Base-by-base conservation (phyloP, 2,329 filamentous ascomycete genomes). In the Didymella pomorum region DNA sequence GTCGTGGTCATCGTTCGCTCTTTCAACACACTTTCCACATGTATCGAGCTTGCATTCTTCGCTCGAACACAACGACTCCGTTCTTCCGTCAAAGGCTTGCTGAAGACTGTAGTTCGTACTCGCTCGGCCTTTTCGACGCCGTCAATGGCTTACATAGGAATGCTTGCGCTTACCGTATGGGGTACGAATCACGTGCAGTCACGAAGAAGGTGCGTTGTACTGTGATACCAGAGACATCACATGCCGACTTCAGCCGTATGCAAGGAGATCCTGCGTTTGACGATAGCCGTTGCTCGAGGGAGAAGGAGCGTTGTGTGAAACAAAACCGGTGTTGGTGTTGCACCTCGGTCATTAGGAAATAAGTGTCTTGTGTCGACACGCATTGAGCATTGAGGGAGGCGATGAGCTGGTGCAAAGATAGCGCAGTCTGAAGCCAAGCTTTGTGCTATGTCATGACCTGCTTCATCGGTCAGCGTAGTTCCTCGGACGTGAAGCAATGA, bases 91-190 rank as follows among this genome's bases (percentile, higher is more conserved):
- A 14, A 35, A 18, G 37, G 23, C 21, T 33, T 44, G 35, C 29
- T 21, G 41, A 52, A 54, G 47, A 56, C 45, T 58, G 49, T 43
- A 31, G 41, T 58, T 16, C 53, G 43, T 45, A 41, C 52, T 58
- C 50, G 49, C 44, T 45, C 18, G 45, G 46, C 45, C 33, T 57
- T 26, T n/a, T 58, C 29, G 41, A 52, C 25, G 53, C 60, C 44
- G 58, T 67, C 60, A 60, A 68, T 71, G 70, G 70, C 70, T 66
- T 66, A 66, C 53, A 63, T 67, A 61, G 71, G 69, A 72, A 73
- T 72, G 69, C 52, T 62, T 29, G 41, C 25, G 43, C 11, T n/a
- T 39, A 14, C 35, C 50, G 42, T 25, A 55, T 56, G 16, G 42
- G 28, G 53, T 18, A 31, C 28, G 1, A 12, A 58, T 69, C 65